Base-by-base conservation (phyloP, 768 basidiomycete species). In the Amanita fuliginea region DNA sequence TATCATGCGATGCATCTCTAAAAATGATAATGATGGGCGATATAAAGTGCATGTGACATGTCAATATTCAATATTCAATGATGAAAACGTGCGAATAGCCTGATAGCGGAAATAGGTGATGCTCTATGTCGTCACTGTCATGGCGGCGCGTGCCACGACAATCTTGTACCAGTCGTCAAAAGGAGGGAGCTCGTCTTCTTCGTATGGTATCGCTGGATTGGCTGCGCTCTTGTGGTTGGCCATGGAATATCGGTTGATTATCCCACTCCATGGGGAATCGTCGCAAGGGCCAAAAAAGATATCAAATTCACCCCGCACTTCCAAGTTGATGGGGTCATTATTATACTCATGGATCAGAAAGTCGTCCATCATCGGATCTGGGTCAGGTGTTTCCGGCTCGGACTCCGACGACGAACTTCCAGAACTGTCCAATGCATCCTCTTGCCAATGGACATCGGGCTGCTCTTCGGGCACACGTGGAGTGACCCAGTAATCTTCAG, bases 101-200 rank as follows among this genome's bases (percentile, higher is more conserved):
- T 47, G 26, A 18, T 22, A 28, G n/a, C 5, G 36, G 24, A 11
- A 22, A 11, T 18, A n/a, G 18, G 5, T 30, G 40, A 30, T n/a
- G 32, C 22, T 30, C 40, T 52, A 52, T 40, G n/a, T 30, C 37
- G 16, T 36, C 46, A 33, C 26, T 30, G 18, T 33, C 14, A 30
- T 7, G 7, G 32, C 19, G 6, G 26, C 58, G 16, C 59, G 58
- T 5, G 51, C 18, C 10, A 60, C 58, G 16, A 64, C 58, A 32
- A 55, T 59, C 44, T 56, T 54, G 54, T 67, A 71, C 69, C 71
- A 72, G 33, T 66, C 66, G 52, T 72, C 70, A 33, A 69, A 61
- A 10, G 67, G 63, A 51, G 71, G 70, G 37, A 68, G 66, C 8
- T 64, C 67, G 26, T 68, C 69, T 41, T 70, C 68, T 36, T 67